phyloP scores from a whole-genome alignment of 1,284 basidiomycete genomes.

The Malassezia brasiliensis region DNA sequence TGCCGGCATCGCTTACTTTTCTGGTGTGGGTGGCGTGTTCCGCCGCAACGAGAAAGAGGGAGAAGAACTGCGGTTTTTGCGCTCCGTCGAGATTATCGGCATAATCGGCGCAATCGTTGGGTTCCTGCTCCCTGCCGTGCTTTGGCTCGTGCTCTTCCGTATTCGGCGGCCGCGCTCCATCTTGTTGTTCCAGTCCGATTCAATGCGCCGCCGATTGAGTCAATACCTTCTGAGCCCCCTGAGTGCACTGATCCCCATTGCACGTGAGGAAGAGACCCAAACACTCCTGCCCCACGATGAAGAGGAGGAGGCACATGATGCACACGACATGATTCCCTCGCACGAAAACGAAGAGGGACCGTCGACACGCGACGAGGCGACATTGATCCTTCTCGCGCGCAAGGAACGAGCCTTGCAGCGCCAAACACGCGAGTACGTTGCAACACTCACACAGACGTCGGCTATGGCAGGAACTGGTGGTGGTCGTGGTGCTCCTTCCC shows the following conservation, averaged over 20 bases:
- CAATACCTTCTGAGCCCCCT: slow-evolving; percentile 22
- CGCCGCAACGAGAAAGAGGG: slow-evolving; percentile 30
- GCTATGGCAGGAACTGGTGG: slow-evolving; percentile 18
- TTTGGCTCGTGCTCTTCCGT: slow-evolving; percentile 43
- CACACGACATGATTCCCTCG: slow-evolving; percentile 17
- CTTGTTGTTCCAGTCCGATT: slow-evolving; percentile 27
- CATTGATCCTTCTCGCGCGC: slow-evolving; percentile 35
- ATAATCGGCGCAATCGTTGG: slow-evolving; percentile 39
- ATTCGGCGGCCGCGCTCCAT: slow-evolving; percentile 39
- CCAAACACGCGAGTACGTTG: slow-evolving; percentile 20
- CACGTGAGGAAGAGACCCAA: slow-evolving; percentile 1
- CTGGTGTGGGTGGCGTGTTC: slow-evolving; percentile 37
- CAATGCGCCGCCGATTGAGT: slow-evolving; percentile 25
- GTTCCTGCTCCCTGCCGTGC: slow-evolving; percentile 38
- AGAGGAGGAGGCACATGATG: background rate
- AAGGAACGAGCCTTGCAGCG: slow-evolving; percentile 42
- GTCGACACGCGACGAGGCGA: slow-evolving; percentile 30
- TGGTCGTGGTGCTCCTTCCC: slow-evolving; percentile 27
- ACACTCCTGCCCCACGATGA: slow-evolving; percentile 20
- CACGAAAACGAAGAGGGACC: slow-evolving; percentile 24
- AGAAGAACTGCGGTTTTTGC: slow-evolving; percentile 37
- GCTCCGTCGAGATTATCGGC: slow-evolving; percentile 32
- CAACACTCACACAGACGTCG: slow-evolving; percentile 22
- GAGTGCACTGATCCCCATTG: slow-evolving; percentile 5
- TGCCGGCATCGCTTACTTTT: slow-evolving; percentile 32